Base-by-base conservation (phyloP, 2,329 filamentous ascomycete species). In the Cadophora sp. region DNA sequence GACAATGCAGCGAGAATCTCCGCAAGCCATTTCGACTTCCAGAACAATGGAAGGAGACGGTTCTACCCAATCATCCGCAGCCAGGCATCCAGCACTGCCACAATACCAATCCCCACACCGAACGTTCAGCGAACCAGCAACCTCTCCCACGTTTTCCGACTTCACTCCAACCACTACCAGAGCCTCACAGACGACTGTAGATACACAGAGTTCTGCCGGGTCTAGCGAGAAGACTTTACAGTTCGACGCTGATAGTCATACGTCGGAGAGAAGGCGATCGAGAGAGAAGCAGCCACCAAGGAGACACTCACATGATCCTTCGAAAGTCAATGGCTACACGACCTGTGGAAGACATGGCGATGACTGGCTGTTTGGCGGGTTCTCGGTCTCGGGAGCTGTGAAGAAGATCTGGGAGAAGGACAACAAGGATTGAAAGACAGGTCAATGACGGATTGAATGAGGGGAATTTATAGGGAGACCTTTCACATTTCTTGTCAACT, bases 341-440 rank as follows among this genome's bases (percentile, higher is more conserved):
- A 65, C 71, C 40, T 75, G 72, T 68, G 73, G 73, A 19, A 65
- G 73, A 51, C 73, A 75, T 68, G 63, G 72, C 29, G 71, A 75
- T 65, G 72, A 74, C 40, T 75, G 73, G 73, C 48, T 75, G 16
- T 75, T 75, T 66, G 68, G 72, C 1, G 71, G 71, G 0, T 71
- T 70, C 1, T 40, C 67, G 3, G 51, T 73, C 16, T 61, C 64
- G n/a, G 67, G 69, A 16, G 65, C 66, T n/a, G 67, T 74, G 40
- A 70, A 64, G 59, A 68, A 66, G 29, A 46, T 71, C 37, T 69
- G 65, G 65, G 68, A 69, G 24, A 69, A 60, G 34, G 65, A 71
- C 4, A 64, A 24, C 55, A 71, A 66, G 46, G 46, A 61, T 7
- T 62, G 27, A 50, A 26, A 24, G 19, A 24, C 55, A 4, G 4